These are phyloP conservation scores for Termitomyces sp. DNA, from an alignment of 768 basidiomycete genomes.

Conservation along the genomic window DNA sequence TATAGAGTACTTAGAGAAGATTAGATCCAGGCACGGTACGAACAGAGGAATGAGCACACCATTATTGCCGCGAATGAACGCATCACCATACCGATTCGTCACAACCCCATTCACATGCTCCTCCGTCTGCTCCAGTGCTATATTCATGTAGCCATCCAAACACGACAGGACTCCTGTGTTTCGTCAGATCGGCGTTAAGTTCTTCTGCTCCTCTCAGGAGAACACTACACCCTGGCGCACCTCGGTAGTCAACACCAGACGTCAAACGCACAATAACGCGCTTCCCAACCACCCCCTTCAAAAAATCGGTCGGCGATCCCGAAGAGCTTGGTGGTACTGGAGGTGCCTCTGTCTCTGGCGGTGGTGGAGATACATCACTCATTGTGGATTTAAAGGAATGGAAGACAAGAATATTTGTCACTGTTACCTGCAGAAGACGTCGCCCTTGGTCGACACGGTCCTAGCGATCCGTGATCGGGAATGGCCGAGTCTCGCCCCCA, in stretches of 20 bases:
- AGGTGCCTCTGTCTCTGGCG: conserved; percentile 38
- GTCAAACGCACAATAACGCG: conserved; percentile 87
- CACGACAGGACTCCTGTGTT: conserved; percentile 82
- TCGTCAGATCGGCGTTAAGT: neutral
- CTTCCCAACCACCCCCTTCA: conserved; percentile 97
- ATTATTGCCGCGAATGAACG: conserved; percentile 93
- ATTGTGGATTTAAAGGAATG: neutral
- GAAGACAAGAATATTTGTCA: neutral
- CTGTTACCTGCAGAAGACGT: neutral
- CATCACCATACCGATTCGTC: conserved; percentile 90
- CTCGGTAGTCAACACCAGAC: conserved; percentile 90
- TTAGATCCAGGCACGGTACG: neutral
- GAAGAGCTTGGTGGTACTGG: conserved; percentile 42
- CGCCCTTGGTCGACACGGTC: neutral
- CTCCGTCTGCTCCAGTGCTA: conserved; percentile 95
- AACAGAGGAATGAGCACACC: conserved; percentile 36
- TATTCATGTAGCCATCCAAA: conserved; percentile 99
- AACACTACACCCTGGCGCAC: conserved; percentile 35
- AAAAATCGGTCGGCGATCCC: conserved; percentile 88
- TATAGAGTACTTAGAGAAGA: neutral
- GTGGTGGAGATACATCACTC: conserved; percentile 22
- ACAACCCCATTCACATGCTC: conserved; percentile 87
- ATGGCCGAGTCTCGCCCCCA: neutral
- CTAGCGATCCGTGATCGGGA: neutral
- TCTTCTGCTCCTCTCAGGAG: neutral